Conservation (phyloP, 2,329 filamentous ascomycete species). For the Zopfia rhizophila region DNA sequence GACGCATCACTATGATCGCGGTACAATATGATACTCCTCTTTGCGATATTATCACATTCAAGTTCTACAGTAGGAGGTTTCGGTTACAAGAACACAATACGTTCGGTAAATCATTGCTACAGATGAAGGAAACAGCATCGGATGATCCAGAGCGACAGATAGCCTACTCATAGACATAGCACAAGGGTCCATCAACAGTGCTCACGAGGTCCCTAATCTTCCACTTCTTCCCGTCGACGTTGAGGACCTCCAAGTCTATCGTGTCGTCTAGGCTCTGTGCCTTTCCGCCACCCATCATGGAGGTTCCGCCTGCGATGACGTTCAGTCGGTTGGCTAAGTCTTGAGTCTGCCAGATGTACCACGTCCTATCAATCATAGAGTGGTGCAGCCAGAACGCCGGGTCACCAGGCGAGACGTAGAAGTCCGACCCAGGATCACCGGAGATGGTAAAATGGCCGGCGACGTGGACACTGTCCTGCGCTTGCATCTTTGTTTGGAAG, state of each 20-base stretch:
- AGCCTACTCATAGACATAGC: conserved; percentile 56
- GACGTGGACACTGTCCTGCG: conserved; percentile 52
- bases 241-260: conserved; percentile 53
- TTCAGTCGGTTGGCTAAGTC: conserved; percentile 52
- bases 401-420: conserved; percentile 59
- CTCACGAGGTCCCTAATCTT: conserved; percentile 58
- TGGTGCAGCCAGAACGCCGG: conserved; percentile 62
- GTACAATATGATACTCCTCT: no score
- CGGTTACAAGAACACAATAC: no score
- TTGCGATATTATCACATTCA: no score
- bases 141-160: no score
- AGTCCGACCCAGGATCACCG: conserved; percentile 58
- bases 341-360: conserved; percentile 62
- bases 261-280: conserved; percentile 38
- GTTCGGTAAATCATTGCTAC: no score
- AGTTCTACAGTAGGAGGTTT: no score
- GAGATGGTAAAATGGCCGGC: conserved; percentile 59
- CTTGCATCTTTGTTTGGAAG: conserved; percentile 55
- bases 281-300: conserved; percentile 48
- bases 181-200: conserved; percentile 59
- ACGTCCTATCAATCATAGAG: conserved; percentile 60
- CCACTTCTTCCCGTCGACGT: conserved; percentile 45
- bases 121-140: no score
- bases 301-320: conserved; percentile 56
- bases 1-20: no score